Percentiles rank a stretch among this genome's conserved stretches.
Evolutionary conservation across 768 basidiomycete genomes (phyloP).

Genomic region (Kwoniella dendrophila): DNA sequence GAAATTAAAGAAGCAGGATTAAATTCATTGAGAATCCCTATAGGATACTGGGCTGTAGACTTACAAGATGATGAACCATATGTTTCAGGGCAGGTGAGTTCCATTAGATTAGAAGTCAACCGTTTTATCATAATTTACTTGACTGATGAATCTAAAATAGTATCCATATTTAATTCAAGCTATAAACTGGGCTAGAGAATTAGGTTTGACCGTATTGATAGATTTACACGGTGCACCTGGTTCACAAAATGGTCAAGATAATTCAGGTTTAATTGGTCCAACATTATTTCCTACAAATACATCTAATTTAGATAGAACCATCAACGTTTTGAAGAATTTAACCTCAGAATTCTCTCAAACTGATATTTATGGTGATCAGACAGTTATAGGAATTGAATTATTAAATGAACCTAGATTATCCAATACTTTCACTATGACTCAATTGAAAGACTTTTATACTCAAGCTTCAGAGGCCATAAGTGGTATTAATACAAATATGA

Average conservation of each 20-base stretch:
- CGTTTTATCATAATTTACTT: not conserved
- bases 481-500: slow-evolving; percentile 22
- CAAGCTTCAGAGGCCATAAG: slow-evolving; percentile 28
- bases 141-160: slow-evolving; percentile 14
- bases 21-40: slow-evolving; percentile 48
- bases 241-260: slow-evolving; percentile 53
- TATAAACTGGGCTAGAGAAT: slow-evolving; percentile 42
- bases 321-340: slow-evolving; percentile 37
- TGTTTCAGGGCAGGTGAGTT: slow-evolving; percentile 43
- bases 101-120: not conserved
- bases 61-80: slow-evolving; percentile 40
- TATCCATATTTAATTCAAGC: slow-evolving; percentile 47
- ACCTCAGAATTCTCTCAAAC: slow-evolving; percentile 51
- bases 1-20: slow-evolving; percentile 46
- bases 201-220: slow-evolving; percentile 44
- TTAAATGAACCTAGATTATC: slow-evolving; percentile 53
- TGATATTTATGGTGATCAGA: slow-evolving; percentile 46
- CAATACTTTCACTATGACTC: slow-evolving; percentile 41
- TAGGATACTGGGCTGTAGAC: slow-evolving; percentile 52
- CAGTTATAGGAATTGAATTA: slow-evolving; percentile 52
- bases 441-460: slow-evolving; percentile 48
- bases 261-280: slow-evolving; percentile 43
- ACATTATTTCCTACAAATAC: slow-evolving; percentile 37
- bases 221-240: slow-evolving; percentile 53
- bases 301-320: slow-evolving; percentile 34